These are phyloP conservation scores for Dissophora ornata DNA, from an alignment of 192 early-diverging fungal species.

Conservation along the genomic window DNA sequence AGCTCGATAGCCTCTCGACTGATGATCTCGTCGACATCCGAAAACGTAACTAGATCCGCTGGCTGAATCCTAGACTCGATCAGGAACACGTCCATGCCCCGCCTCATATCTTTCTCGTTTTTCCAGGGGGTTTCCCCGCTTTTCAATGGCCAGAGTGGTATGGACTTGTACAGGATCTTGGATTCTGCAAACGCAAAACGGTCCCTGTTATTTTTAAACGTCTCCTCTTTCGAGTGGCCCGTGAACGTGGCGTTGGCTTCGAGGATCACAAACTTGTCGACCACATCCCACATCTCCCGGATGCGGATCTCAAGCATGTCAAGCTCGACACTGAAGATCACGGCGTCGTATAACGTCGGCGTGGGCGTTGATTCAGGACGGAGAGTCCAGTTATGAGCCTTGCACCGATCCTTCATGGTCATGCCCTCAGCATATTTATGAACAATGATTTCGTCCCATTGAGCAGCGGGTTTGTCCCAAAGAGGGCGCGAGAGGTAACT, in stretches of 20 bases:
- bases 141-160: constrained; percentile 35
- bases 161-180: constrained; percentile 62
- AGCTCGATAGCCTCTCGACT: constrained; percentile 56
- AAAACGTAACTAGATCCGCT: constrained; percentile 64
- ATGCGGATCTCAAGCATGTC: constrained; percentile 66
- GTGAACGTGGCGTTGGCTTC: constrained; percentile 69
- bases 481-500: constrained; percentile 59
- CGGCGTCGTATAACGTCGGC: constrained; percentile 68
- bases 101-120: constrained; percentile 59
- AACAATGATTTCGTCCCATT: constrained; percentile 38
- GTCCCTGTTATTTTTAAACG: constrained; percentile 56
- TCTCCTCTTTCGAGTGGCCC: constrained; percentile 61
- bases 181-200: constrained; percentile 66
- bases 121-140: constrained; percentile 57
- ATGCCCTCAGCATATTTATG: constrained; percentile 62
- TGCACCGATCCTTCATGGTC: constrained; percentile 53
- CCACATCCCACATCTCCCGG: constrained; percentile 64
- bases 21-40: constrained; percentile 73
- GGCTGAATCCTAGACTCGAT: constrained; percentile 10
- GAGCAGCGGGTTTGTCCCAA: constrained; percentile 56
- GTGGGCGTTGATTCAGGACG: background rate
- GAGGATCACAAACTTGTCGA: constrained; percentile 70
- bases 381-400: constrained; percentile 62
- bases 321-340: constrained; percentile 71
- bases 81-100: constrained; percentile 56